Evolutionary conservation across 495 filamentous ascomycete genomes (phyloP).

Genomic region (Darksidea phi): DNA sequence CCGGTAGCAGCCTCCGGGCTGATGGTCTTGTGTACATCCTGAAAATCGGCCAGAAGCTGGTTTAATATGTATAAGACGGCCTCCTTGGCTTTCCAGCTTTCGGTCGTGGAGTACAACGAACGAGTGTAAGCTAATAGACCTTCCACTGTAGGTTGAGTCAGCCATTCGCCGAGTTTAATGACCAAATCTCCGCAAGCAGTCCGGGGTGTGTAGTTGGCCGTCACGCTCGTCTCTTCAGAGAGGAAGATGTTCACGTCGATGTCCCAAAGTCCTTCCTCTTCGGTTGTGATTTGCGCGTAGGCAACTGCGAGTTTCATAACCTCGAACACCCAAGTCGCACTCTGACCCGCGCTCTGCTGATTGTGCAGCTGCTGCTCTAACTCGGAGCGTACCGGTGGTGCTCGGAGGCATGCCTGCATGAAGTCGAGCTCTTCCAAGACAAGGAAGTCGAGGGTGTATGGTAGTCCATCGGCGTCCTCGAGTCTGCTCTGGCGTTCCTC

Average conservation of each 20-base stretch:
- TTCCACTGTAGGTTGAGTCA: conserved; percentile 66
- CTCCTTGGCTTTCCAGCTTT: conserved; percentile 67
- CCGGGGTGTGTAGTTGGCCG: conserved; percentile 92
- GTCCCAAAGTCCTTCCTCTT: conserved; percentile 94
- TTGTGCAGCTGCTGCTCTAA: conserved; percentile 66
- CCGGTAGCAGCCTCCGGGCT: conserved; percentile 63
- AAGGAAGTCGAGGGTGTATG: conserved; percentile 91
- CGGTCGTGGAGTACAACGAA: conserved; percentile 53
- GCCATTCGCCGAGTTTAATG: conserved; percentile 91
- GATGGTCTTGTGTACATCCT: conserved; percentile 67
- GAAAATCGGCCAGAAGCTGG: conserved; percentile 73
- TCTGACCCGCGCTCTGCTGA: conserved; percentile 55
- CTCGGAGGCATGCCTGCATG: conserved; percentile 80
- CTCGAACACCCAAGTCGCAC: conserved; percentile 71
- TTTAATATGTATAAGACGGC: conserved; percentile 80
- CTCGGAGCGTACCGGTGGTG: conserved; percentile 79
- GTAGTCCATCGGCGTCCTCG: conserved; percentile 87
- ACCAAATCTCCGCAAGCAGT: conserved; percentile 88
- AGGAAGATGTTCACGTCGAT: conserved; percentile 94
- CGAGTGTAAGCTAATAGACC: conserved; percentile 72
- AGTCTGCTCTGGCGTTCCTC: conserved; percentile 81
- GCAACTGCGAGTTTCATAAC: conserved; percentile 77
- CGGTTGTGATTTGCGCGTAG: conserved; percentile 87
- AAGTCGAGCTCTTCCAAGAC: conserved; percentile 92
- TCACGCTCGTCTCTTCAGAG: conserved; percentile 90